These are phyloP conservation scores for Trichosporon inkin DNA, from an alignment of 1,284 basidiomycete species.

Conservation along the genomic window DNA sequence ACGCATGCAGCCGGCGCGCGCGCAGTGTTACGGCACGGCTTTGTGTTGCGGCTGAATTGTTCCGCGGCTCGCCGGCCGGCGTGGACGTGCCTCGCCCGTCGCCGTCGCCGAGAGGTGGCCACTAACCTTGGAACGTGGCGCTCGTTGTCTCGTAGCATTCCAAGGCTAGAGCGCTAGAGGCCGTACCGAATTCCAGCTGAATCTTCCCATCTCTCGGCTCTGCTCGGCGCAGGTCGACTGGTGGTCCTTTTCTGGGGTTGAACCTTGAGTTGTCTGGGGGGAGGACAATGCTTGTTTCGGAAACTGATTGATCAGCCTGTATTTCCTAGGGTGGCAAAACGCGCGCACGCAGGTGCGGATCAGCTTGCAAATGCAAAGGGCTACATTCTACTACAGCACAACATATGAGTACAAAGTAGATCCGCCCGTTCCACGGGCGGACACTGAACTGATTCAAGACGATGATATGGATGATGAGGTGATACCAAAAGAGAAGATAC, in stretches of 20 bases:
- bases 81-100: too few relatives aligned
- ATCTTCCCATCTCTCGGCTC: too few relatives aligned
- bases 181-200: too few relatives aligned
- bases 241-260: background rate
- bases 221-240: too few relatives aligned
- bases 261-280: too few relatives aligned
- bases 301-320: background rate
- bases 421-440: background rate
- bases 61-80: background rate
- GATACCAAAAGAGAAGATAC: background rate
- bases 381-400: slow-evolving; percentile 9
- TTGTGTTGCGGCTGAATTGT: background rate
- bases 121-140: too few relatives aligned
- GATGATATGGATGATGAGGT: slow-evolving; percentile 1
- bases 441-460: background rate
- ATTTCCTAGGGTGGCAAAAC: background rate
- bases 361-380: background rate
- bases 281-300: too few relatives aligned
- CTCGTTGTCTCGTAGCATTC: too few relatives aligned
- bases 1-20: too few relatives aligned
- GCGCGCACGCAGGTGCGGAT: background rate
- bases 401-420: slow-evolving; percentile 1
- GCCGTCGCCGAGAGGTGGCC: too few relatives aligned
- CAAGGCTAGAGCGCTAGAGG: too few relatives aligned
- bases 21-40: too few relatives aligned